Conservation (phyloP, 2,329 filamentous ascomycete genomes). For the Sclerotinia glacialis region DNA sequence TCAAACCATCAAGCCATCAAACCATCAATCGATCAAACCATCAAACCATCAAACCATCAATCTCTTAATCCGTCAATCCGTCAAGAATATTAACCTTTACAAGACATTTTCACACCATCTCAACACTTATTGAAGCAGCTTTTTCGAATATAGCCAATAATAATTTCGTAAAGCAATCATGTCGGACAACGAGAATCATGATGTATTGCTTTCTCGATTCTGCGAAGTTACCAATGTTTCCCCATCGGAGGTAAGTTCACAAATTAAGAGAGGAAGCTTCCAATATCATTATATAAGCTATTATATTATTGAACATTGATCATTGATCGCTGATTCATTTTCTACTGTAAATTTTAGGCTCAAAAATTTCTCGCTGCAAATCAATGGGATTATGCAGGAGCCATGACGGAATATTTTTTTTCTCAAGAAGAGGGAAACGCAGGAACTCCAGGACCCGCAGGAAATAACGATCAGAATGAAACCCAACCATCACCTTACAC, state of each 20-base stretch:
- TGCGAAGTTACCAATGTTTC: constrained; percentile 53
- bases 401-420: constrained; percentile 61
- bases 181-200: constrained; percentile 42
- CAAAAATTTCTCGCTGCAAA: constrained; percentile 62
- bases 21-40: background rate
- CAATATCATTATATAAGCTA: background rate
- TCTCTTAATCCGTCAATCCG: background rate
- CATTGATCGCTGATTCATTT: background rate
- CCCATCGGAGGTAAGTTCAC: constrained; percentile 46
- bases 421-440: constrained; percentile 52
- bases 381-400: constrained; percentile 64
- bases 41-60: constrained; percentile 1
- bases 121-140: background rate
- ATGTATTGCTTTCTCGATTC: constrained; percentile 52
- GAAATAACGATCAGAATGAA: constrained; percentile 39
- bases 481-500: constrained; percentile 48
- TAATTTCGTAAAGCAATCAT: constrained; percentile 38
- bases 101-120: background rate
- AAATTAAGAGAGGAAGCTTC: too few species aligned
- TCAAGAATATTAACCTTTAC: background rate
- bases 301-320: background rate
- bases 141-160: constrained; percentile 8
- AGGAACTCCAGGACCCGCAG: constrained; percentile 45
- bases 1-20: constrained; percentile 6
- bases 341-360: constrained; percentile 50